Conservation (phyloP, 2,329 filamentous ascomycete genomes). For the Chrysoporthe austroafricana region DNA sequence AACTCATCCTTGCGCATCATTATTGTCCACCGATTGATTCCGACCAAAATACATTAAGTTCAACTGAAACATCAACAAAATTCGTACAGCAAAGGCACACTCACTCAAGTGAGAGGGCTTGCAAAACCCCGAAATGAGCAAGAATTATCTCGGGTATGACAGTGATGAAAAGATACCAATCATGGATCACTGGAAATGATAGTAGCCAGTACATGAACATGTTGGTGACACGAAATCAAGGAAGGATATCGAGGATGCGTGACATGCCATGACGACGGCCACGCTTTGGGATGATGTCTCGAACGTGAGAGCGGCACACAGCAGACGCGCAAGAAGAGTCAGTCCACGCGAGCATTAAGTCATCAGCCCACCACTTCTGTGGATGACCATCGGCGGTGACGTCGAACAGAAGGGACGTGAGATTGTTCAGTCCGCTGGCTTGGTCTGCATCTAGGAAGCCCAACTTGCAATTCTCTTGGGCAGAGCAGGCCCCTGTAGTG, state of each 20-base stretch:
- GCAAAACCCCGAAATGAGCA: conserved; percentile 27
- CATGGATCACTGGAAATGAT: conserved; percentile 9
- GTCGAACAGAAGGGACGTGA: conserved; percentile 45
- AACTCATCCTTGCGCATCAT: conserved; percentile 4
- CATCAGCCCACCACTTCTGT: conserved; percentile 52
- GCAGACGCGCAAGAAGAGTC: conserved; percentile 45
- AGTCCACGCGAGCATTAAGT: conserved; percentile 48
- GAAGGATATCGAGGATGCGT: conserved; percentile 13
- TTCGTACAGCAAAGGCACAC: conserved; percentile 20
- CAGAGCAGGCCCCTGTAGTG: conserved; percentile 37
- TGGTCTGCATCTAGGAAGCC: conserved; percentile 33
- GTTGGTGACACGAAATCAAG: background rate
- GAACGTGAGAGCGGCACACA: conserved; percentile 42
- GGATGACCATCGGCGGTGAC: conserved; percentile 41
- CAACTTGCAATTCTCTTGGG: conserved; percentile 37
- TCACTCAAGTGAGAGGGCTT: conserved; percentile 26
- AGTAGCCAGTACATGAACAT: conserved; percentile 1
- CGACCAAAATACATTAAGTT: conserved; percentile 21
- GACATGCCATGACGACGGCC: conserved; percentile 17
- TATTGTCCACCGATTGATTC: conserved; percentile 1
- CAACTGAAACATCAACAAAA: conserved; percentile 19
- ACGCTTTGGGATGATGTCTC: conserved; percentile 34
- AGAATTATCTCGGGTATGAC: conserved; percentile 22
- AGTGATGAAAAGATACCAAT: conserved; percentile 16
- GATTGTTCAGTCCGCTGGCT: conserved; percentile 35